Base-by-base conservation (phyloP, 73 alveolate genomes). In the Paramecium bursaria region DNA sequence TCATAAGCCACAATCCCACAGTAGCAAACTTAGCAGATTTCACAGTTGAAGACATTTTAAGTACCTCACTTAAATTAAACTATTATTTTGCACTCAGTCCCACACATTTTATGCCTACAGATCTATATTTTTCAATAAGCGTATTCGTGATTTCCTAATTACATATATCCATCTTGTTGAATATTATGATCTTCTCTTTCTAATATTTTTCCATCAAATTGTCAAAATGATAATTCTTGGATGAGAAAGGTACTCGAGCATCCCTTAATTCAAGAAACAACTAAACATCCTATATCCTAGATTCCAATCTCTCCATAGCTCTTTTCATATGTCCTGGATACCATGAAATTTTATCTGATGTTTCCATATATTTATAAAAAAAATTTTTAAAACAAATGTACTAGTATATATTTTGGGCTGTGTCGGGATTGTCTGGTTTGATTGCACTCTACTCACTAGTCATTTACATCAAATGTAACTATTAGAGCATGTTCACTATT, bases 311-410 rank as follows among this genome's bases (percentile, higher is more conserved):
- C 22, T 74, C 75, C 67, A 86, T 85, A 7, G 98, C 98, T 60
- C 89, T 94, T 51, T 90, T 75, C 98, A 94, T 94, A 55, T 94
- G 98, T 10, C 98, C 98, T 3, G 98, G 98, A 46, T 88, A 94
- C 97, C 98, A 94, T 50, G 93, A 92, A 10, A 94, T 87, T 29
- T 73, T 85, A 19, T 73, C 91, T 31, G 87, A 67, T 39, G 33
- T 67, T 21, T 67, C 44, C 55, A 67, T 67, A 48, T 48, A 6
- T 48, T 9, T 11, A 48, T 48, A 7, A 39, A 39, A n/a, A n/a
- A n/a, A n/a, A n/a, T n/a, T n/a, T n/a, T n/a, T n/a, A n/a, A n/a
- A n/a, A n/a, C n/a, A n/a, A n/a, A n/a, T n/a, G n/a, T n/a, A n/a
- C n/a, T n/a, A n/a, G n/a, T n/a, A n/a, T n/a, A n/a, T n/a, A n/a